Evolutionary conservation across 257 asterid species (phyloP), one percentile per base, ranked within the genome.

Genomic region (Coffea eugenioides): DNA sequence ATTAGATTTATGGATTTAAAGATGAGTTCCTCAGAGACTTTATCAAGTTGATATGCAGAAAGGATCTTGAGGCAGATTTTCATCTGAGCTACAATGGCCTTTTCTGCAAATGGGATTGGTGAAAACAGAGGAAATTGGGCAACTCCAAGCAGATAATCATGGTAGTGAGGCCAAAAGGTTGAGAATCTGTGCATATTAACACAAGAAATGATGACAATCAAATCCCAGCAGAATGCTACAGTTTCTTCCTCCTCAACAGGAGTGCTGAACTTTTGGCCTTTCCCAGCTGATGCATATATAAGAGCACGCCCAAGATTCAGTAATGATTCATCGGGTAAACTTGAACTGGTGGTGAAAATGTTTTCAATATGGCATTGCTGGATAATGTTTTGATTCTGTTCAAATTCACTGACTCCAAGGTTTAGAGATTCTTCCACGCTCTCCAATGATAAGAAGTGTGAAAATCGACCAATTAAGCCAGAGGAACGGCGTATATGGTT

Each of bases 241-340:
- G 92, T 90, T 71, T 95, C 98, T 76, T 95, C 99, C 81, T 96
- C 99, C 80, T 95, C 99, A 1, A 89, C 77, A 23, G 92, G 92
- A 4, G 98, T 93, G 89, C 95, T 91, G 86, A 95, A 92, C 75
- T 89, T 91, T 65, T 90, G 97, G 67, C 97, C 97, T 81, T 89
- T 90, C 9, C 98, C 98, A 4, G 92, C 98, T 21, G 93, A 98
- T 34, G 97, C 89, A 52, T 86, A 92, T 85, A 93, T 90, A 18
- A 95, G 85, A 74, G 92, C 87, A 21, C 98, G 97, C 36, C 98
- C 99, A 6, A 95, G 91, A 84, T 88, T 89, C 77, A 90, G 83
- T 77, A 96, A 76, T 5, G 97, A 85, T 23, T 91, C 97, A 12
- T 83, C 86, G 1, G 99, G 98, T 48, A 96, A 74, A 80, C 68